Base-by-base conservation (phyloP, 257 asterid genomes). In the Plantago elongata region DNA sequence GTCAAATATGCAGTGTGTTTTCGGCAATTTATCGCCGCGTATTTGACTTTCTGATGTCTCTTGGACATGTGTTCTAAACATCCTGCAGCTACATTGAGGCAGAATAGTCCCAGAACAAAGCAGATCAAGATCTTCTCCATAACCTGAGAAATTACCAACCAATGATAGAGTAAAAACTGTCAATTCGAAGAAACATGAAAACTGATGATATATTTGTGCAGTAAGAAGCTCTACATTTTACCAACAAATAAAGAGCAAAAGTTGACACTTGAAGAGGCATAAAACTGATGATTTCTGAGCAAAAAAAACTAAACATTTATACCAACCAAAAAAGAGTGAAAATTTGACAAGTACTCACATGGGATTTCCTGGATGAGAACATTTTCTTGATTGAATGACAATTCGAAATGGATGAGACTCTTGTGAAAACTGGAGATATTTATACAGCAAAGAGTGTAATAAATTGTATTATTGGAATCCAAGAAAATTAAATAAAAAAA, bases 21-120 rank as follows among this genome's bases (percentile, higher is more conserved):
- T 9, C 88, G 63, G 43, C 93, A 81, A 38, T 74, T 81, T 55
- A 74, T 67, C 0, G 83, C 84, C 0, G 77, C 47, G 52, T 75
- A 81, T 29, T 77, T 29, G 30, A 64, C 18, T 15, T 47, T 8
- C 46, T 34, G 40, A 13, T 45, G 15, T 11, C 4, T 18, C 13
- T 7, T 4, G 1, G 6, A 4, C 5, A 16, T 59, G 48, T 14
- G n/a, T 10, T 52, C 8, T 61, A 57, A 14, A n/a, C 69, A 64
- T 66, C 48, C 77, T 17, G 60, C 27, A 22, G 27, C 73, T 51
- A 45, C 16, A 4, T 47, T 62, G 16, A 83, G 16, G 69, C 73
- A 76, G 12, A 85, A 15, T 14, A 78, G 18, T 62, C 75, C 85
- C 40, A 79, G 44, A 3, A 72, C n/a, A 7, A 65, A 44, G 68